A percentile compares a stretch with the other conserved stretches of the same genome.
phyloP scores from a whole-genome alignment of 2,329 filamentous ascomycete genomes.

The Verticillium isaacii region DNA sequence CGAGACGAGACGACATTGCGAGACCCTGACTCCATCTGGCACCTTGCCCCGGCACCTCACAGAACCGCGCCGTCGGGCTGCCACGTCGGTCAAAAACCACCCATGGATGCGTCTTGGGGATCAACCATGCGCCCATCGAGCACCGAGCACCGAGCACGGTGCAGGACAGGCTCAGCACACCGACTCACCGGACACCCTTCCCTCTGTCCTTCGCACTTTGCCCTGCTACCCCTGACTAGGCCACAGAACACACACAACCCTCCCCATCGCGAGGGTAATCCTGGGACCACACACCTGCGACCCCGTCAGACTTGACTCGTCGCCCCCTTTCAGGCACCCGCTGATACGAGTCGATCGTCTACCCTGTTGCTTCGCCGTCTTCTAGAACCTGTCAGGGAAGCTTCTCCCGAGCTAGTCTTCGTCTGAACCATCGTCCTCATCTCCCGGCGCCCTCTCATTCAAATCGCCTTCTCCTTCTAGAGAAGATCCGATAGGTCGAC shows the following conservation, averaged over 20 bases:
- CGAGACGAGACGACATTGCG: not conserved
- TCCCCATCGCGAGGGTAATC: not conserved
- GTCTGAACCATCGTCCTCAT: not conserved
- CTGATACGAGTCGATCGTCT: not conserved
- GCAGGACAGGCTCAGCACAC: not conserved
- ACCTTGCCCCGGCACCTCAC: not conserved
- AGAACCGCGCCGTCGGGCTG: not conserved
- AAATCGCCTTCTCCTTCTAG: not conserved
- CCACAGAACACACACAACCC: not conserved
- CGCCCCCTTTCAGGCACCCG: not conserved
- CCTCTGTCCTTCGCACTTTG: not conserved
- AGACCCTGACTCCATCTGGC: not conserved
- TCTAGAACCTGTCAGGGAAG: conserved; percentile 3
- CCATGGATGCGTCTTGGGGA: not conserved
- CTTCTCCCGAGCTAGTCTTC: not conserved
- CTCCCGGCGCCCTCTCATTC: not conserved
- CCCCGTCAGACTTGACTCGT: not conserved
- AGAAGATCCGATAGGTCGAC: not conserved
- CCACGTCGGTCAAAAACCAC: not conserved
- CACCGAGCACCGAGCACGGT: not conserved
- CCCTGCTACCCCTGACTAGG: not conserved
- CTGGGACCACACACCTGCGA: not conserved
- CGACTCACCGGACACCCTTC: not conserved
- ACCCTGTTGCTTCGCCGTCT: not conserved
- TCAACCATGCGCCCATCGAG: not conserved